Evolutionary conservation across 176 grass and related monocot genomes (phyloP).

Genomic region (Zizania latifolia): DNA sequence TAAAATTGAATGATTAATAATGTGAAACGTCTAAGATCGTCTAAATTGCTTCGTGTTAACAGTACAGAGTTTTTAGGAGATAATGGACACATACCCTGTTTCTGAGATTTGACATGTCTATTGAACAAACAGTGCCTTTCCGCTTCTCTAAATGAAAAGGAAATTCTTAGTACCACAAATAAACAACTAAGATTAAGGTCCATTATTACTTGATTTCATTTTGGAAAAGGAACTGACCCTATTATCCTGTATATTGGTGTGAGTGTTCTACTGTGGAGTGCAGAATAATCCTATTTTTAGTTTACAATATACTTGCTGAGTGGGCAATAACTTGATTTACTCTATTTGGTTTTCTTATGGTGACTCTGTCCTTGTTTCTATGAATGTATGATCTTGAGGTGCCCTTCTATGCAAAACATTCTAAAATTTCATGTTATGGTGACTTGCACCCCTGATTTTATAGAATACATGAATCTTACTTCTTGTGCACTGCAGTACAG

Average conservation of each 20-base stretch:
- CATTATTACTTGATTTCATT: not conserved
- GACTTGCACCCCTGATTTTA: not conserved
- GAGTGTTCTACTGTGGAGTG: too few species aligned
- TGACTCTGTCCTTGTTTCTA: not conserved
- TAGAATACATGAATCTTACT: not conserved
- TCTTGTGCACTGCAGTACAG: too few species aligned
- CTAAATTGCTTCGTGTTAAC: not conserved
- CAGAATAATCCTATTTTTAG: too few species aligned
- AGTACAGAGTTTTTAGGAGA: not conserved
- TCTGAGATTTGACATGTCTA: not conserved
- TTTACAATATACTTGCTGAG: too few species aligned
- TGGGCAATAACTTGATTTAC: not conserved
- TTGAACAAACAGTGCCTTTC: too few species aligned
- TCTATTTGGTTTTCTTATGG: not conserved
- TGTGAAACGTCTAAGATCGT: not conserved
- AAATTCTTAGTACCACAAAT: too few species aligned
- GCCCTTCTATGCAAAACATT: not conserved
- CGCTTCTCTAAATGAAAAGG: too few species aligned
- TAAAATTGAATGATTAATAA: not conserved
- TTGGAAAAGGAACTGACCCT: not conserved
- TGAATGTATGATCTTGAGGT: not conserved
- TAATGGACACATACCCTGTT: not conserved
- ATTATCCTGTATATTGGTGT: too few species aligned
- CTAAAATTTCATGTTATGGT: not conserved
- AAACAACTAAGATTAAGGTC: not conserved